Evolutionary conservation across 805 yeast species (phyloP).

Genomic region (Candida peoriensis): DNA sequence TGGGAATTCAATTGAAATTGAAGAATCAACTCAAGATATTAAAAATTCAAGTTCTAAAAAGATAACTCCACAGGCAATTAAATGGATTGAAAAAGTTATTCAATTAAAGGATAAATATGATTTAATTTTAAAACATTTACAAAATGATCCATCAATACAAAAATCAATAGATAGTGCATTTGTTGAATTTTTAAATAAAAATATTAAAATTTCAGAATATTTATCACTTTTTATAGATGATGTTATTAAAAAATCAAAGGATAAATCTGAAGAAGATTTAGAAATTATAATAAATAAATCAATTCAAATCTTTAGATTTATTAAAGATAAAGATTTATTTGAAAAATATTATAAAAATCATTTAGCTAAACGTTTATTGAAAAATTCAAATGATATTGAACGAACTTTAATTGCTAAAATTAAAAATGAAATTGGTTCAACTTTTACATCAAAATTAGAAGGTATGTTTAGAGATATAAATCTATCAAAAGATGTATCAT

Average conservation of each 20-base stretch:
- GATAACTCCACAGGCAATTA: constrained; percentile 45
- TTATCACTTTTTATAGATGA: constrained; percentile 55
- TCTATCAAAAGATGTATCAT: constrained; percentile 44
- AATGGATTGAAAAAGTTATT: constrained; percentile 62
- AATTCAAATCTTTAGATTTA: constrained; percentile 56
- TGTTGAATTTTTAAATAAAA: constrained; percentile 52
- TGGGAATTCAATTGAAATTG: constrained; percentile 31
- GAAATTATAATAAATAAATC: constrained; percentile 47
- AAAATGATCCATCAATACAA: constrained; percentile 42
- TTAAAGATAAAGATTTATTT: constrained; percentile 80
- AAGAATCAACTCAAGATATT: constrained; percentile 6
- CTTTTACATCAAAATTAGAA: constrained; percentile 73
- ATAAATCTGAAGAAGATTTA: constrained; percentile 39
- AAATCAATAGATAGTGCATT: constrained; percentile 58
- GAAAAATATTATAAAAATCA: constrained; percentile 83
- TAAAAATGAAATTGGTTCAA: constrained; percentile 72
- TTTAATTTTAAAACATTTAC: constrained; percentile 39
- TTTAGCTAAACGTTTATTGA: constrained; percentile 71
- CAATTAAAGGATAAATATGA: constrained; percentile 47
- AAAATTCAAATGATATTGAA: constrained; percentile 58
- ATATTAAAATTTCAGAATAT: constrained; percentile 45
- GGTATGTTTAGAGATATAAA: constrained; percentile 84
- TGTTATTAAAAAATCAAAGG: constrained; percentile 45
- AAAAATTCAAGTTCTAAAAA: constrained; percentile 20
- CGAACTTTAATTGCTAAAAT: constrained; percentile 60